Conservation (phyloP, 768 basidiomycete genomes). For the Amanita exitialis region DNA sequence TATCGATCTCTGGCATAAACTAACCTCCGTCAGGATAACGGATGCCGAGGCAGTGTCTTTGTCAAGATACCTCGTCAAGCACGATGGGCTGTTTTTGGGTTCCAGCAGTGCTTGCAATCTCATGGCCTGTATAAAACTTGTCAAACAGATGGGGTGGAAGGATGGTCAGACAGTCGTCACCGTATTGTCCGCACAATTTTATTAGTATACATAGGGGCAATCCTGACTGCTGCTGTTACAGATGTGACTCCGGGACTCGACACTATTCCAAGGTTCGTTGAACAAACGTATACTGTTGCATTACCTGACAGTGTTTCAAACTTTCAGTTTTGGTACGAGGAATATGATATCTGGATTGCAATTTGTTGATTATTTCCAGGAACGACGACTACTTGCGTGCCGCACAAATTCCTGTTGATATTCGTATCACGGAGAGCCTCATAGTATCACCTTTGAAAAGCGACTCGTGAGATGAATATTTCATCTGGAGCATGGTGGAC, state of each 20-base stretch:
- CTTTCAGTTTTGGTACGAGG: constrained; percentile 34
- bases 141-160: constrained; percentile 57
- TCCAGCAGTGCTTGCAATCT: constrained; percentile 96
- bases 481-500: not conserved
- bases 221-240: constrained; percentile 16
- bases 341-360: not conserved
- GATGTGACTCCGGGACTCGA: constrained; percentile 84
- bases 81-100: constrained; percentile 91
- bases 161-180: constrained; percentile 74
- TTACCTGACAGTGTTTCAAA: not conserved
- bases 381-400: constrained; percentile 43
- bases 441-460: constrained; percentile 14
- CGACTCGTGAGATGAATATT: not conserved
- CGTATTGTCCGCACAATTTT: constrained; percentile 50
- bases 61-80: constrained; percentile 84
- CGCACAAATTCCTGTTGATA: constrained; percentile 33
- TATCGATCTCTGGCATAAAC: not conserved
- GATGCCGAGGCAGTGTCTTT: constrained; percentile 94
- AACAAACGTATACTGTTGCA: not conserved
- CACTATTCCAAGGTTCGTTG: constrained; percentile 82
- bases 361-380: constrained; percentile 18
- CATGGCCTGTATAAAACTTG: constrained; percentile 80
- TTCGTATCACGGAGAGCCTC: constrained; percentile 31
- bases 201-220: not conserved
- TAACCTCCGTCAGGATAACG: constrained; percentile 50